Evolutionary conservation across 2,329 filamentous ascomycete genomes (phyloP).

Genomic region (Ceratocystis huliohia): DNA sequence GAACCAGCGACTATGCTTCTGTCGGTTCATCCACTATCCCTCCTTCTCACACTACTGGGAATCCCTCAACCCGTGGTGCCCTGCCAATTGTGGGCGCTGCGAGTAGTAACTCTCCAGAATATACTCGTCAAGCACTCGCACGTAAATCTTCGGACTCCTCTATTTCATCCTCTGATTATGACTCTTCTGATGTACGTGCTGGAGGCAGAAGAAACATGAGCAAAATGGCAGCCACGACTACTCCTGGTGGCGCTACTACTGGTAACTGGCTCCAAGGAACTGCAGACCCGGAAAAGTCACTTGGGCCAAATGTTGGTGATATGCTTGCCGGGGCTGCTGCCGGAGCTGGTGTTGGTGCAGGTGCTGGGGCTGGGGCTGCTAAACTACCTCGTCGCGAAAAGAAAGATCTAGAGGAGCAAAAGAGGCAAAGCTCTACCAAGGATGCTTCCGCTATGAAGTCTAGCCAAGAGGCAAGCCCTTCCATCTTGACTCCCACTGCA

Average conservation of each 20-base stretch:
- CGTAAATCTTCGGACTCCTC: neutral
- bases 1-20: neutral
- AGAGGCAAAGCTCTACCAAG: too few relatives aligned
- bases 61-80: neutral
- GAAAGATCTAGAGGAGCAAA: constrained; percentile 35
- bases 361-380: neutral
- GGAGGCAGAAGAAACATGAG: neutral
- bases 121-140: neutral
- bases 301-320: constrained; percentile 14
- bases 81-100: neutral
- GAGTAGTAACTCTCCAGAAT: neutral
- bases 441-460: too few relatives aligned
- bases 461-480: too few relatives aligned
- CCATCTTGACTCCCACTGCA: neutral
- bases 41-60: neutral
- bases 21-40: neutral
- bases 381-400: constrained; percentile 29
- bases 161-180: constrained; percentile 13
- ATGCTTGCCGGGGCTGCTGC: constrained; percentile 15
- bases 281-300: constrained; percentile 4
- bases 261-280: neutral
- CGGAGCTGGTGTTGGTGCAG: constrained; percentile 8
- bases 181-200: neutral
- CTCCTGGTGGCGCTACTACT: neutral
- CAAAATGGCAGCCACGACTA: neutral